Base-by-base conservation (phyloP, 2,329 filamentous ascomycete genomes). In the Arthrobotrys pseudoclavata region DNA sequence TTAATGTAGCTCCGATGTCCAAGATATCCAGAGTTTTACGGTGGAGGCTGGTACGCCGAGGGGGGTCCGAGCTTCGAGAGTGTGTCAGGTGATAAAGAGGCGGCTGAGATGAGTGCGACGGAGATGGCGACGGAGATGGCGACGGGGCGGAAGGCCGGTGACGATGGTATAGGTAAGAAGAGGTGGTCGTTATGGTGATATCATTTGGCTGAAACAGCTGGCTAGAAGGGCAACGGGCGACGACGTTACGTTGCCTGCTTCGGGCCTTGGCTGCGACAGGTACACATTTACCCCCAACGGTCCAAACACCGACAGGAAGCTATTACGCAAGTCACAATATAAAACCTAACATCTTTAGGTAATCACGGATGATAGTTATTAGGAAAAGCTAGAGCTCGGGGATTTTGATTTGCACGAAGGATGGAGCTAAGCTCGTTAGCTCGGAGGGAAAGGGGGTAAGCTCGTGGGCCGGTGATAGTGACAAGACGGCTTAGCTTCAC, bases 141-240 rank as follows among this genome's bases (percentile, higher is more conserved):
- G 42, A 45, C 42, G 42, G 42, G 42, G n/a, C 20, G 10, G n/a
- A n/a, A 18, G 15, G 42, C 1, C 20, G 42, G 37, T 42, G 37
- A n/a, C 15, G 42, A 20, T 45, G 42, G 42, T 18, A 18, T 18
- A 20, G 42, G n/a, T 45, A 20, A 20, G 37, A n/a, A 52, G 22
- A 52, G 20, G 48, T 52, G 13, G 37, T 34, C 31, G 37, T 42
- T 45, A 7, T 18, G 50, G 50, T 53, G 50, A 53, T 53, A 53
- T 53, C 50, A 53, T 53, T 18, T 31, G 50, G 47, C 47, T 50
- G 47, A 50, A 24, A 50, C 47, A 50, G 47, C 47, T 50, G 47
- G 18, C 26, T 45, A 4, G 42, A 18, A 18, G 15, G n/a, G 42
- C 15, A 45, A 45, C 42, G 42, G 42, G 42, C 42, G 42, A 20